phyloP scores from a whole-genome alignment of 805 yeast genomes.

The Jamesozyma spencerorum region DNA sequence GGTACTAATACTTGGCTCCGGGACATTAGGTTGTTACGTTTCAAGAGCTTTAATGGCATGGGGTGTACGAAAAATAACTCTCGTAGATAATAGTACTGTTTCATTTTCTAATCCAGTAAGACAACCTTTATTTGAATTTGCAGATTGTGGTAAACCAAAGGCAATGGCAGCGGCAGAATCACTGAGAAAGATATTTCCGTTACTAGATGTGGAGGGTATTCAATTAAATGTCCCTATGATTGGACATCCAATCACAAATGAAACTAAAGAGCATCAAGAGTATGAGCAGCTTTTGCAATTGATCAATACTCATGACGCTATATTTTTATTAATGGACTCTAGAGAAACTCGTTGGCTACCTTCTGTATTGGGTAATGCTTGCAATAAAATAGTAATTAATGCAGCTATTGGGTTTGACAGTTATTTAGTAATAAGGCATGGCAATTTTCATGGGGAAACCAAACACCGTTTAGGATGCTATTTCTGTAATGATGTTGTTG shows the following conservation, averaged over 20 bases:
- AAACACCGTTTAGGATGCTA: slow-evolving; percentile 73
- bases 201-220: slow-evolving; percentile 55
- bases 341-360: slow-evolving; percentile 98
- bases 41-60: slow-evolving; percentile 82
- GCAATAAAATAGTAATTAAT: slow-evolving; percentile 68
- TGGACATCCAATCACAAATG: slow-evolving; percentile 74
- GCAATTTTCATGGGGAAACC: slow-evolving; percentile 33
- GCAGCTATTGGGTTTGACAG: slow-evolving; percentile 95
- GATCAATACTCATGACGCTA: slow-evolving; percentile 59
- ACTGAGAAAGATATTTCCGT: slow-evolving; percentile 67
- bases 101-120: slow-evolving; percentile 94
- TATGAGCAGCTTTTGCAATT: slow-evolving; percentile 45
- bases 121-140: slow-evolving; percentile 75
- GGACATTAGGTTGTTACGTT: slow-evolving; percentile 90
- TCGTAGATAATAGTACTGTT: slow-evolving; percentile 83
- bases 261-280: slow-evolving; percentile 38
- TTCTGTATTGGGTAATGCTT: slow-evolving; percentile 62
- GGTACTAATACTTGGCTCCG: slow-evolving; percentile 84
- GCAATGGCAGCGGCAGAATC: slow-evolving; percentile 72
- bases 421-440: slow-evolving; percentile 90
- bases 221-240: slow-evolving; percentile 86
- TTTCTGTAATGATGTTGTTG: slow-evolving; percentile 91
- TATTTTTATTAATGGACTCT: slow-evolving; percentile 83
- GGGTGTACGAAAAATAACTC: slow-evolving; percentile 82
- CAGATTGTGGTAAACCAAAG: slow-evolving; percentile 78